These are phyloP conservation scores for Cornus controversa DNA, from an alignment of 148 eudicot species.

Conservation along the genomic window DNA sequence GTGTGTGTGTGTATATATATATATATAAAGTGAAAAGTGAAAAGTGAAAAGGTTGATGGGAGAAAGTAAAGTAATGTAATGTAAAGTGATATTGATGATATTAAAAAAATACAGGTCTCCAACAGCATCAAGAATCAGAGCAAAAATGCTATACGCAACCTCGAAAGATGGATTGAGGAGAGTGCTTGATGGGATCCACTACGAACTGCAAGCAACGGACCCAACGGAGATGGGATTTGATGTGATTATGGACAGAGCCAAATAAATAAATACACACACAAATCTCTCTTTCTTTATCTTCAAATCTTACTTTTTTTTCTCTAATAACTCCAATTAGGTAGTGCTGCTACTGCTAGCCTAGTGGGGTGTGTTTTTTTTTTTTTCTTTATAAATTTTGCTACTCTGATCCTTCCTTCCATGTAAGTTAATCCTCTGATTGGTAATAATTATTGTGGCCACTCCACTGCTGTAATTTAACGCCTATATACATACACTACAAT, in stretches of 20 bases:
- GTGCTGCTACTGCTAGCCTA: too few relatives aligned
- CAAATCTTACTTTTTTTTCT: background rate
- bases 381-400: conserved; percentile 1
- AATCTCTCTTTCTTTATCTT: background rate
- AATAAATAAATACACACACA: conserved; percentile 18
- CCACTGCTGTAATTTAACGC: background rate
- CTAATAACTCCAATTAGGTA: background rate
- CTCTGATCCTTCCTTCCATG: background rate
- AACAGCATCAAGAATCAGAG: conserved; percentile 81
- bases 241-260: conserved; percentile 75
- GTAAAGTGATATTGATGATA: too few relatives aligned
- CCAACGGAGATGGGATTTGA: conserved; percentile 95
- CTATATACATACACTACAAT: too few relatives aligned
- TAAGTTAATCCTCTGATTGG: conserved; percentile 6
- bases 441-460: background rate
- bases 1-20: too few relatives aligned
- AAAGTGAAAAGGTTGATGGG: too few relatives aligned
- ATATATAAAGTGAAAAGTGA: too few relatives aligned
- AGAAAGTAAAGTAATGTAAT: too few relatives aligned
- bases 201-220: conserved; percentile 91
- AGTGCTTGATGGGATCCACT: conserved; percentile 81
- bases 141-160: conserved; percentile 87
- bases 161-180: conserved; percentile 90
- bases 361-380: too few relatives aligned
- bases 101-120: conserved; percentile 57